phyloP scores from a whole-genome alignment of 345 rosid genomes.

The Eutrema yunnanense region DNA sequence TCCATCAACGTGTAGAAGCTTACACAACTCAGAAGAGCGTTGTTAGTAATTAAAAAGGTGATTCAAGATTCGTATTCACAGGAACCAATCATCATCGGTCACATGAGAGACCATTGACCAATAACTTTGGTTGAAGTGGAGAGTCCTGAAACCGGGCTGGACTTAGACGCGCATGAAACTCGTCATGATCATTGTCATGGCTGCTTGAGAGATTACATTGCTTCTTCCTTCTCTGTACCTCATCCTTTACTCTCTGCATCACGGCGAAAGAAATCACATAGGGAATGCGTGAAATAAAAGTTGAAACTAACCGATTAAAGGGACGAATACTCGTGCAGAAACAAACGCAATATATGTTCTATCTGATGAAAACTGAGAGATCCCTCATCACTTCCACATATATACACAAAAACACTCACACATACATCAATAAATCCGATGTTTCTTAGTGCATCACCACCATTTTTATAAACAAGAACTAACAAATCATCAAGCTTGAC shows the following conservation, averaged over 20 bases:
- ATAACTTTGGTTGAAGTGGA: constrained; percentile 15
- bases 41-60: constrained; percentile 4
- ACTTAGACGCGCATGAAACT: constrained; percentile 23
- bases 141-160: constrained; percentile 7
- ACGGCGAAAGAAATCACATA: not conserved
- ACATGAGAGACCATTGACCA: constrained; percentile 14
- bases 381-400: not conserved
- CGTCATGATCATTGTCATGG: constrained; percentile 22
- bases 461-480: not conserved
- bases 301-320: not conserved
- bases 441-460: not conserved
- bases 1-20: not conserved
- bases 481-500: not conserved
- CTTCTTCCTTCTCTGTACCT: constrained; percentile 55
- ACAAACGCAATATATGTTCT: not conserved
- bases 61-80: constrained; percentile 1
- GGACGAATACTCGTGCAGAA: not conserved
- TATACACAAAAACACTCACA: no score
- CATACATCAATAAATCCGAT: no score
- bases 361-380: no score
- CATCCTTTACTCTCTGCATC: constrained; percentile 71
- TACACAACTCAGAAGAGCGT: constrained; percentile 1
- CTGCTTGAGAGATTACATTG: constrained; percentile 19
- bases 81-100: not conserved
- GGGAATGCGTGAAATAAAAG: not conserved